These are phyloP conservation scores for Thyridium curvatum DNA, from an alignment of 2,329 filamentous ascomycete genomes.

Conservation along the genomic window DNA sequence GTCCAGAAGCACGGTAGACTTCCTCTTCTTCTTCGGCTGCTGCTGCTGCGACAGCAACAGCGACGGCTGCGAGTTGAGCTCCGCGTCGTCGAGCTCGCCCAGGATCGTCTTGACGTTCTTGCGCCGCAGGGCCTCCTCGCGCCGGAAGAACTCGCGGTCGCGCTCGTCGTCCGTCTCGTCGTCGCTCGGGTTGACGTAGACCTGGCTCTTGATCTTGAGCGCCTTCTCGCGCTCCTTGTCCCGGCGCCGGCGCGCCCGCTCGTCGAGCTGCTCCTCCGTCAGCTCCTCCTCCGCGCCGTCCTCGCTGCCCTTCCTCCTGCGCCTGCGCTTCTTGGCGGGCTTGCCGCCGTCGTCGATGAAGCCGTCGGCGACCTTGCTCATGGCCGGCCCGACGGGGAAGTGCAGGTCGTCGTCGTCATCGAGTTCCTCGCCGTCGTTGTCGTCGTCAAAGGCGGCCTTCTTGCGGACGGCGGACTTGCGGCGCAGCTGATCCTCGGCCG, in stretches of 20 bases:
- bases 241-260: conserved; percentile 53
- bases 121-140: conserved; percentile 61
- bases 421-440: conserved; percentile 34
- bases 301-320: conserved; percentile 38
- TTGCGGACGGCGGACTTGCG: conserved; percentile 55
- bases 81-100: conserved; percentile 9
- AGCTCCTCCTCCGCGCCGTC: conserved; percentile 34
- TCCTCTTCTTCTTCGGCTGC: conserved; percentile 18
- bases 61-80: conserved; percentile 1
- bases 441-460: conserved; percentile 14
- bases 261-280: conserved; percentile 56
- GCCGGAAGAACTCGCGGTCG: conserved; percentile 65
- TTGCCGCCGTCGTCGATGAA: conserved; percentile 35
- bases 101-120: conserved; percentile 34
- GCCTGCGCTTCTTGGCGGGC: conserved; percentile 55
- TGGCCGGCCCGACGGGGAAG: conserved; percentile 64
- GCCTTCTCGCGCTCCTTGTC: conserved; percentile 71
- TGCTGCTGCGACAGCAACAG: conserved; percentile 1
- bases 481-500: conserved; percentile 73
- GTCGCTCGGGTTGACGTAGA: conserved; percentile 78
- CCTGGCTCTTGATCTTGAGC: conserved; percentile 73
- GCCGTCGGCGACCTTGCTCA: conserved; percentile 44
- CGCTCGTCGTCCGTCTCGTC: conserved; percentile 83
- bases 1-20: conserved; percentile 14
- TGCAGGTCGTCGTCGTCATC: conserved; percentile 49